phyloP scores from a whole-genome alignment of 495 filamentous ascomycete genomes.

The Penicillium verhagenii region DNA sequence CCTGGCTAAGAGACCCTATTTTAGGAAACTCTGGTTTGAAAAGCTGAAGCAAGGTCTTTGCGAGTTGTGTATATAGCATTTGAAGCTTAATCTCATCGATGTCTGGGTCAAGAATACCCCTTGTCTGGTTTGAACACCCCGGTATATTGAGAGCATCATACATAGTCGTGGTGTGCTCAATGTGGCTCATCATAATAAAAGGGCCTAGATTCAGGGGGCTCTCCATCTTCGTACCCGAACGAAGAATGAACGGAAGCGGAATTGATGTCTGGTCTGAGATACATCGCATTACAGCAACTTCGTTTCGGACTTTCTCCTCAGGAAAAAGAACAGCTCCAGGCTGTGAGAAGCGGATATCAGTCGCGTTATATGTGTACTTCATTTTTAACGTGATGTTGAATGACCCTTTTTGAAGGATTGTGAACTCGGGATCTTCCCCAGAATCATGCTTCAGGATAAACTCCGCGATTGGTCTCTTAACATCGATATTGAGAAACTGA shows the following conservation, averaged over 20 bases:
- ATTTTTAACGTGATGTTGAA: constrained; percentile 14
- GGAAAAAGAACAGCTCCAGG: constrained; percentile 24
- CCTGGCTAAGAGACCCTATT: constrained; percentile 38
- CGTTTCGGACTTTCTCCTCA: constrained; percentile 36
- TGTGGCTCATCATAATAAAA: constrained; percentile 41
- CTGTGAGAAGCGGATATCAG: constrained; percentile 10
- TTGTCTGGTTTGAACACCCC: constrained; percentile 4
- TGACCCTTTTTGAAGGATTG: constrained; percentile 7
- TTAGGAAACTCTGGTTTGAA: constrained; percentile 24
- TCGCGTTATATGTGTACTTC: constrained; percentile 7
- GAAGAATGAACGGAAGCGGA: constrained; percentile 33
- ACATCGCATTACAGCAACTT: constrained; percentile 46
- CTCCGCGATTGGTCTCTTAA: not conserved
- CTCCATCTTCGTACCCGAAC: constrained; percentile 27
- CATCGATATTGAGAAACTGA: constrained; percentile 5
- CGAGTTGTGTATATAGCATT: constrained; percentile 27
- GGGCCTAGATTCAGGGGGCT: constrained; percentile 31
- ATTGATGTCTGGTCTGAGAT: constrained; percentile 38
- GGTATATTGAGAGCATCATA: constrained; percentile 28
- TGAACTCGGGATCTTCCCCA: constrained; percentile 5
- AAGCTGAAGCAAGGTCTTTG: constrained; percentile 38
- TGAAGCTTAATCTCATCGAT: constrained; percentile 28
- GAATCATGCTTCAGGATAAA: constrained; percentile 8
- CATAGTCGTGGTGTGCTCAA: constrained; percentile 31
- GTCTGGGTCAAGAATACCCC: constrained; percentile 28